Evolutionary conservation across 73 alveolate species (phyloP), one percentile per base, ranked within the genome.

Genomic region (Uronychia binucleata): DNA sequence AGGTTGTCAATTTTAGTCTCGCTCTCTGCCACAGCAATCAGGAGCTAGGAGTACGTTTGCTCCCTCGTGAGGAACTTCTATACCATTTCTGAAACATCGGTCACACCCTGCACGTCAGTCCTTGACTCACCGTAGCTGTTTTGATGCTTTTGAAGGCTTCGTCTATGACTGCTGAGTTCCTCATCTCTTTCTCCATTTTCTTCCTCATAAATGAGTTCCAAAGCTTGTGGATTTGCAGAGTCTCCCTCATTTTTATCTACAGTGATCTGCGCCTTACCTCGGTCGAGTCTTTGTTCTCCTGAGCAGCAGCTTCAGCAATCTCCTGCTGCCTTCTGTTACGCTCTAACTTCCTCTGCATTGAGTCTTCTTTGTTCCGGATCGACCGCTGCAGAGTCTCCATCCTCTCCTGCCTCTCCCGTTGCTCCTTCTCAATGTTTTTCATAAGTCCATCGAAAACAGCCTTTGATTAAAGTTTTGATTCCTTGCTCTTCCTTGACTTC

Each of bases 141-240:
- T 92, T 94, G 28, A 95, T 94, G 33, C 88, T 76, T 83, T 95
- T 80, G 84, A 88, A 95, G 28, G 99, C 99, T 28, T 90, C 88
- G 60, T 95, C 99, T 28, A 95, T 95, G 31, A 86, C 85, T 1
- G 77, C 92, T 35, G 96, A 93, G 57, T 95, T 89, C 28, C 88
- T 89, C 98, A 94, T 94, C 74, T 95, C 99, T 84, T 90, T 94
- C 87, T 95, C 97, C 95, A 95, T 92, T 85, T 94, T 95, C 93
- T 94, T 88, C 58, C 96, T 88, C 83, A 95, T 82, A 57, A 93
- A 85, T 0, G 94, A 80, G 85, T 94, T 90, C 90, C 97, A 92
- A 28, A 95, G 88, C 78, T 92, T 94, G 74, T 95, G 90, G 33
- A 87, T 88, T 79, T 88, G 88, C 30, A 95, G 84, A 46, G 83